Conservation (phyloP, 2,329 filamentous ascomycete species). For the Colletotrichum lindemuthianum region DNA sequence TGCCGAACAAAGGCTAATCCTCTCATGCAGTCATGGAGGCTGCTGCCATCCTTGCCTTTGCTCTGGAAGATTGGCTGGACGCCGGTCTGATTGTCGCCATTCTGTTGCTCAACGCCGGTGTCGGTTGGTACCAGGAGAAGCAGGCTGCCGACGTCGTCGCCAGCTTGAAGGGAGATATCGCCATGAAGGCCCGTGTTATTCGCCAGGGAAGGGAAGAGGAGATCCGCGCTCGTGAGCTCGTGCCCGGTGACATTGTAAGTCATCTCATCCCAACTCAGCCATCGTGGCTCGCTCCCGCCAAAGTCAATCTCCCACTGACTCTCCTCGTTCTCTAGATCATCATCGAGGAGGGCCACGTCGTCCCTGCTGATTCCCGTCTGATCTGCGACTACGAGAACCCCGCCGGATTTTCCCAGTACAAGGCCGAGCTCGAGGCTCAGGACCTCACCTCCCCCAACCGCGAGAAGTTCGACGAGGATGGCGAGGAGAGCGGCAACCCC, state of each 20-base stretch:
- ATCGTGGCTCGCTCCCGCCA: neutral
- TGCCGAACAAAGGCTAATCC: constrained; percentile 27
- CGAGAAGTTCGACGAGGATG: constrained; percentile 65
- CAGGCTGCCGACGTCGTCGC: constrained; percentile 82
- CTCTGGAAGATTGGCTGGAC: constrained; percentile 81
- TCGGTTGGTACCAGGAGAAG: constrained; percentile 86
- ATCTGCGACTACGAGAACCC: constrained; percentile 76
- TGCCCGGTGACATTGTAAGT: constrained; percentile 79
- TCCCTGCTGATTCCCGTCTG: constrained; percentile 75
- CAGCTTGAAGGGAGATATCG: constrained; percentile 80
- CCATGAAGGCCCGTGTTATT: constrained; percentile 76
- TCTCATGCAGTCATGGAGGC: constrained; percentile 72
- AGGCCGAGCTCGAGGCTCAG: constrained; percentile 71
- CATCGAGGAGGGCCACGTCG: constrained; percentile 76
- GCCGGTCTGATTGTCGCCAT: constrained; percentile 79
- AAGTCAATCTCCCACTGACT: constrained; percentile 22
- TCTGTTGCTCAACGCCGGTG: constrained; percentile 77
- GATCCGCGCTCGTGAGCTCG: constrained; percentile 78
- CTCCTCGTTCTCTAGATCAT: constrained; percentile 59
- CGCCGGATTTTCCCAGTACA: constrained; percentile 62
- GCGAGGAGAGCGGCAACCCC: constrained; percentile 60
- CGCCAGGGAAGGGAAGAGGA: constrained; percentile 74
- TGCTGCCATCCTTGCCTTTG: constrained; percentile 77
- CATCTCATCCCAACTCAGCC: neutral
- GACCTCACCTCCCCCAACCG: constrained; percentile 45